phyloP scores from a whole-genome alignment of 768 basidiomycete species.

The Naganishia antarctica region DNA sequence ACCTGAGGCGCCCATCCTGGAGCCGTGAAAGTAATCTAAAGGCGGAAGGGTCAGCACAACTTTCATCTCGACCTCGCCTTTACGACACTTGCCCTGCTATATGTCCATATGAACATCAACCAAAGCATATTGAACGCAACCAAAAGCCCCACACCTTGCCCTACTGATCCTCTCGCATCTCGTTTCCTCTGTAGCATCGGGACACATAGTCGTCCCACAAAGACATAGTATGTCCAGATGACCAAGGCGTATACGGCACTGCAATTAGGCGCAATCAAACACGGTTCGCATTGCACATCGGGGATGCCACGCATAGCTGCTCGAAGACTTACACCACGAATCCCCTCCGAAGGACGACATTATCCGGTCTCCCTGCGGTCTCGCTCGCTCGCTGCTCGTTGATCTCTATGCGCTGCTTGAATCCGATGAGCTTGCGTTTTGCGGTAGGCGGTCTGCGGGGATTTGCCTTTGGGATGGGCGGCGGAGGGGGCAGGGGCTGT shows the following conservation, averaged over 20 bases:
- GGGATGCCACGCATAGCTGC: neutral
- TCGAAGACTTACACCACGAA: conserved; percentile 5
- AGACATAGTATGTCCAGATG: conserved; percentile 28
- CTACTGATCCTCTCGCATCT: conserved; percentile 13
- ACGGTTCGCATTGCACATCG: no score
- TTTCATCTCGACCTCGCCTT: neutral
- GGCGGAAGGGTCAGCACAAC: neutral
- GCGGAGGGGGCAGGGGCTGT: neutral
- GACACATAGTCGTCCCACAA: conserved; percentile 26
- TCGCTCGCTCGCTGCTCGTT: conserved; percentile 14
- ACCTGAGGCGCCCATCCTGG: conserved; percentile 21
- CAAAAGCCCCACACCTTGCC: conserved; percentile 55
- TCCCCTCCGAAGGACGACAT: conserved; percentile 7
- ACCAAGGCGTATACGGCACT: conserved; percentile 21
- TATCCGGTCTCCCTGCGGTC: conserved; percentile 1
- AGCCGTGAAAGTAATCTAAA: conserved; percentile 10
- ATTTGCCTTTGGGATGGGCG: no score
- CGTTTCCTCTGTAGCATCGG: conserved; percentile 27
- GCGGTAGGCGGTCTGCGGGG: neutral
- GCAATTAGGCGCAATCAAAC: no score
- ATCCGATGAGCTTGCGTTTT: conserved; percentile 9
- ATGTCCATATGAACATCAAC: conserved; percentile 73
- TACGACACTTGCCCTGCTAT: conserved; percentile 58
- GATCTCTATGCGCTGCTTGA: conserved; percentile 19
- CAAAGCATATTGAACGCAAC: conserved; percentile 62